phyloP scores from a whole-genome alignment of 176 grass and related monocot genomes.

The Thinopyrum elongatum region DNA sequence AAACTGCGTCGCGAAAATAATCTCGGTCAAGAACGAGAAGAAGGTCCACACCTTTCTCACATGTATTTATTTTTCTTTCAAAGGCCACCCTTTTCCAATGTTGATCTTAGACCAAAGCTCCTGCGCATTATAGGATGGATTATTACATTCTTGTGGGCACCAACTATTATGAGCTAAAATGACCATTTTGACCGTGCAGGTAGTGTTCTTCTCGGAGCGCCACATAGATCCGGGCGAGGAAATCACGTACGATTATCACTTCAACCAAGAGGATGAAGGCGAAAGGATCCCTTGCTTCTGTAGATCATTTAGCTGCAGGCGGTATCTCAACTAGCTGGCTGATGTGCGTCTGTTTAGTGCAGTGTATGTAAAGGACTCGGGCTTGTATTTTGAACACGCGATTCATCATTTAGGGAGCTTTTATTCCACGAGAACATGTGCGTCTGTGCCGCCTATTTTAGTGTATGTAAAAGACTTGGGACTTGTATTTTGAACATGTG shows the following conservation, averaged over 20 bases:
- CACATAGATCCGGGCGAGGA: constrained; percentile 95
- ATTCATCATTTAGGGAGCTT: neutral
- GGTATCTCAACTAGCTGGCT: constrained; percentile 63
- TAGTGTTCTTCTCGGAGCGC: constrained; percentile 86
- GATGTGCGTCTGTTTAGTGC: neutral
- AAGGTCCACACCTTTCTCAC: constrained; percentile 46
- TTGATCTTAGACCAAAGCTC: neutral
- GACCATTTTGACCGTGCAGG: constrained; percentile 10
- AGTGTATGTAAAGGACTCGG: neutral
- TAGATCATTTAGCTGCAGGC: constrained; percentile 71
- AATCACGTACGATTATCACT: constrained; percentile 95
- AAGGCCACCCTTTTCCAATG: neutral
- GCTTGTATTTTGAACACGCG: neutral
- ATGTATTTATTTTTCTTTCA: neutral
- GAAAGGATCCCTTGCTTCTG: constrained; percentile 90
- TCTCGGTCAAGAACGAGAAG: constrained; percentile 77
- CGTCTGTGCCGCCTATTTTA: neutral
- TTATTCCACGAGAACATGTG: neutral
- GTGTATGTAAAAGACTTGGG: neutral
- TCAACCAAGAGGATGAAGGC: constrained; percentile 90
- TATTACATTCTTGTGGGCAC: neutral
- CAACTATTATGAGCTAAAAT: neutral
- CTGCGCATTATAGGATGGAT: neutral
- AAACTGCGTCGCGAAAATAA: constrained; percentile 91
- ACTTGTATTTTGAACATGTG: neutral